A percentile compares a stretch with the other conserved stretches of the same genome.
Conservation (phyloP, 1,284 basidiomycete genomes). For the Cutaneotrichosporon arboriforme region DNA sequence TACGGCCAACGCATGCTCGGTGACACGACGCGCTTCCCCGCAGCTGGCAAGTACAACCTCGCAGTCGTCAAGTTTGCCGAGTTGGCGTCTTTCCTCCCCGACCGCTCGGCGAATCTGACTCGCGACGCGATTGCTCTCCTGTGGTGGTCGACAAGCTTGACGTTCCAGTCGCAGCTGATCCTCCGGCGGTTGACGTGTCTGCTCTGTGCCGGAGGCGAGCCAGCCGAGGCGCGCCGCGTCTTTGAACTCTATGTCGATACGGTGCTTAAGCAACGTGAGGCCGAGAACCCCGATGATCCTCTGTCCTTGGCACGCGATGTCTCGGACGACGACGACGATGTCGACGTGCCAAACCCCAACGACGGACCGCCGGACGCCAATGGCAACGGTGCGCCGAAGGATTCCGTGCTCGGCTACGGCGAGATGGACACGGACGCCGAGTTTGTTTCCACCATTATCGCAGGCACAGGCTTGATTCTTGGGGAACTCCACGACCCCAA, state of each 20-base stretch:
- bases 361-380: constrained; percentile 10
- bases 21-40: constrained; percentile 69
- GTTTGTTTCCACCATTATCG: constrained; percentile 67
- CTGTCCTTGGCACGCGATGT: constrained; percentile 37
- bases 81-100: constrained; percentile 68
- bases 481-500: constrained; percentile 39
- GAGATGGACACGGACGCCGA: constrained; percentile 57
- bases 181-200: constrained; percentile 75
- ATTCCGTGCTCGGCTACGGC: constrained; percentile 18
- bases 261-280: constrained; percentile 69
- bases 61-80: constrained; percentile 80
- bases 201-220: constrained; percentile 60
- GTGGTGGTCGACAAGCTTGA: constrained; percentile 85
- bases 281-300: constrained; percentile 49
- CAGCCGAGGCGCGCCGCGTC: constrained; percentile 64
- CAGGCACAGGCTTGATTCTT: constrained; percentile 70
- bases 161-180: constrained; percentile 80
- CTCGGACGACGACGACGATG: constrained; percentile 20
- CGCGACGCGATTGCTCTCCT: constrained; percentile 56
- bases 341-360: constrained; percentile 24
- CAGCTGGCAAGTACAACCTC: constrained; percentile 71
- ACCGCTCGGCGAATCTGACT: constrained; percentile 52
- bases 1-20: constrained; percentile 64
- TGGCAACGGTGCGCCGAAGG: constrained; percentile 22
- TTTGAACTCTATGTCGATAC: constrained; percentile 77